phyloP scores from a whole-genome alignment of 108 stramenopile genomes.

The Bacterosira constricta region DNA sequence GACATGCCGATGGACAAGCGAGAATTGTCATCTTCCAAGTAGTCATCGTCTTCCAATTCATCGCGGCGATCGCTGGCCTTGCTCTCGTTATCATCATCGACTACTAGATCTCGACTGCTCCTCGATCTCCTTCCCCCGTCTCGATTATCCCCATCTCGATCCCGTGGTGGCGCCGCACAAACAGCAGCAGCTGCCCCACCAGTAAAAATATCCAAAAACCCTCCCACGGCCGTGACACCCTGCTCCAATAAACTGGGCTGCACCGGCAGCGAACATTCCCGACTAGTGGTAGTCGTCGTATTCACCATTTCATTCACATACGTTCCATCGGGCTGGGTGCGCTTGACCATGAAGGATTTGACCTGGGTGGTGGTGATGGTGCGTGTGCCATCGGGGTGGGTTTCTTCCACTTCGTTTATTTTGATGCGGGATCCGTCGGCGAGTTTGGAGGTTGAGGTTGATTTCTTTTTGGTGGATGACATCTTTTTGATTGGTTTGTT shows the following conservation, averaged over 20 bases:
- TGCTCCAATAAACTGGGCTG: neutral
- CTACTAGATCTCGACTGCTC: no score
- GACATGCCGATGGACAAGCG: no score
- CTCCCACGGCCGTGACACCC: neutral
- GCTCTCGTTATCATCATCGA: no score
- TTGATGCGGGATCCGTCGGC: conserved; percentile 10
- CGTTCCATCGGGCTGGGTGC: neutral
- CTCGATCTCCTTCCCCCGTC: no score
- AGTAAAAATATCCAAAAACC: conserved; percentile 5
- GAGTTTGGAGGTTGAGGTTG: neutral
- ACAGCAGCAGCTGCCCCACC: no score
- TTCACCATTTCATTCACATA: neutral
- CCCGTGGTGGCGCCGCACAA: no score
- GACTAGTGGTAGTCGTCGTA: conserved; percentile 7
- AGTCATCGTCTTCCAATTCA: no score
- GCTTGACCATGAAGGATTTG: neutral
- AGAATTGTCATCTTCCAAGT: no score
- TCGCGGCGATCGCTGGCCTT: no score
- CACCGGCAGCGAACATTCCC: neutral
- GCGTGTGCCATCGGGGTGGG: conserved; percentile 2
- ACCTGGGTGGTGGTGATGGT: conserved; percentile 9
- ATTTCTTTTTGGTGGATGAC: conserved; percentile 7
- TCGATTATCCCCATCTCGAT: no score
- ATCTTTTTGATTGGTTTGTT: no score
- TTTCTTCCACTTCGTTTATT: conserved; percentile 8